These are phyloP conservation scores for Flammula alnicola DNA, from an alignment of 1,284 basidiomycete species.

Conservation along the genomic window DNA sequence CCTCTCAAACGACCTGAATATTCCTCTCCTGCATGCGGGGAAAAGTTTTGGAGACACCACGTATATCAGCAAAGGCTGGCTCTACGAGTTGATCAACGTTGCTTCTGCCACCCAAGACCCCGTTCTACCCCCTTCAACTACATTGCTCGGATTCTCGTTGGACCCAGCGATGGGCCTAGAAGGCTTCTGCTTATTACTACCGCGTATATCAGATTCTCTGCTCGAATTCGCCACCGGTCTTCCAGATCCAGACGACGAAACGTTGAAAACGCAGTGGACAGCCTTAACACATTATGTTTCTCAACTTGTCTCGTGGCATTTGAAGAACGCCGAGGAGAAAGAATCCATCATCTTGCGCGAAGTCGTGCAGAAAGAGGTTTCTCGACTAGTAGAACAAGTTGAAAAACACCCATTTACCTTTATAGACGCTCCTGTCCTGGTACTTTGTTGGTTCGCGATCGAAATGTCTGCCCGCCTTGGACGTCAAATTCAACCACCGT, in stretches of 20 bases:
- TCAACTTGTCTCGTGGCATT: conserved; percentile 48
- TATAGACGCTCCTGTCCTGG: conserved; percentile 45
- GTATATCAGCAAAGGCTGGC: conserved; percentile 60
- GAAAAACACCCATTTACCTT: conserved; percentile 35
- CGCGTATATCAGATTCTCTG: conserved; percentile 48
- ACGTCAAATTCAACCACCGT: conserved; percentile 20
- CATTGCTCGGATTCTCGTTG: conserved; percentile 44
- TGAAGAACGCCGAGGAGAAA: conserved; percentile 38
- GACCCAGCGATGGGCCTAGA: conserved; percentile 41
- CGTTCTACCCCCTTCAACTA: conserved; percentile 31
- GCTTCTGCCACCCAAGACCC: conserved; percentile 32
- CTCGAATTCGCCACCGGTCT: conserved; percentile 41
- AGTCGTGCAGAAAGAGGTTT: conserved; percentile 42
- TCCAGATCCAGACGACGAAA: conserved; percentile 37
- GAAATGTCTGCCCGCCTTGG: conserved; percentile 53
- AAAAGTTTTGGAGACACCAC: conserved; percentile 51
- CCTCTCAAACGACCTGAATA: conserved; percentile 62
- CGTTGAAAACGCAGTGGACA: conserved; percentile 42
- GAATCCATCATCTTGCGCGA: conserved; percentile 35
- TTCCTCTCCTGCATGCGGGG: conserved; percentile 53
- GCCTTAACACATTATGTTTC: conserved; percentile 40
- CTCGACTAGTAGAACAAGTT: conserved; percentile 46
- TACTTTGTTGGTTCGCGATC: conserved; percentile 63
- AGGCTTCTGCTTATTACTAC: conserved; percentile 44
- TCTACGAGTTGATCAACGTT: conserved; percentile 55